Conservation (phyloP, 2,329 filamentous ascomycete genomes). For the Trichoderma endophyticum region DNA sequence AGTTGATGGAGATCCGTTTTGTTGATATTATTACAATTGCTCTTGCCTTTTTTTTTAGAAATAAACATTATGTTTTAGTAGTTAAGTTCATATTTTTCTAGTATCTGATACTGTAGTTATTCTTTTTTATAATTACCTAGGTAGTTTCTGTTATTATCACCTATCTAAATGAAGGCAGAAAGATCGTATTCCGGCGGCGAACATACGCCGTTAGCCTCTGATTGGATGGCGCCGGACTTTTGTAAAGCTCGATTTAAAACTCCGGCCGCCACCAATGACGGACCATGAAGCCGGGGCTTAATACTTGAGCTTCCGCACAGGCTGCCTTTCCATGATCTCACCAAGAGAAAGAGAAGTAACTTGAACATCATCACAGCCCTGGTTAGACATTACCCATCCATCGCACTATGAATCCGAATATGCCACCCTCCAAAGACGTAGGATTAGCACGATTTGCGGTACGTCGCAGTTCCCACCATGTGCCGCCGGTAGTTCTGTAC, state of each 20-base stretch:
- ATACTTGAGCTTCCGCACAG: background rate
- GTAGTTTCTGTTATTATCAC: too few species aligned
- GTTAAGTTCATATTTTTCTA: too few species aligned
- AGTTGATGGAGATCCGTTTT: too few species aligned
- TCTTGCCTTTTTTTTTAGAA: too few species aligned
- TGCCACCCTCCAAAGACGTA: background rate
- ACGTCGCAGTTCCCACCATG: background rate
- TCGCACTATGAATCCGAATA: background rate
- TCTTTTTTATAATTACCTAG: too few species aligned
- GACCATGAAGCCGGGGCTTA: background rate
- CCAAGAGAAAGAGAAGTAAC: background rate
- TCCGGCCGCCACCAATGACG: background rate
- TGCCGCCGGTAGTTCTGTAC: background rate
- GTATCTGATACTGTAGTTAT: too few species aligned
- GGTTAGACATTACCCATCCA: background rate
- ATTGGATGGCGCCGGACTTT: background rate
- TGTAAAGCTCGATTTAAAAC: background rate
- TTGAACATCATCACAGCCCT: background rate
- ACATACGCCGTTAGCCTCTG: background rate
- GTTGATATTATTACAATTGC: too few species aligned
- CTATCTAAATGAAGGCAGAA: background rate
- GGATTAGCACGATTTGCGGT: constrained; percentile 3
- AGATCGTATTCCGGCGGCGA: background rate
- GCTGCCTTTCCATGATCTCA: background rate
- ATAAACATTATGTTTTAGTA: too few species aligned